Conservation (phyloP, 352 stramenopile genomes). For the Pythium apleroticum region DNA sequence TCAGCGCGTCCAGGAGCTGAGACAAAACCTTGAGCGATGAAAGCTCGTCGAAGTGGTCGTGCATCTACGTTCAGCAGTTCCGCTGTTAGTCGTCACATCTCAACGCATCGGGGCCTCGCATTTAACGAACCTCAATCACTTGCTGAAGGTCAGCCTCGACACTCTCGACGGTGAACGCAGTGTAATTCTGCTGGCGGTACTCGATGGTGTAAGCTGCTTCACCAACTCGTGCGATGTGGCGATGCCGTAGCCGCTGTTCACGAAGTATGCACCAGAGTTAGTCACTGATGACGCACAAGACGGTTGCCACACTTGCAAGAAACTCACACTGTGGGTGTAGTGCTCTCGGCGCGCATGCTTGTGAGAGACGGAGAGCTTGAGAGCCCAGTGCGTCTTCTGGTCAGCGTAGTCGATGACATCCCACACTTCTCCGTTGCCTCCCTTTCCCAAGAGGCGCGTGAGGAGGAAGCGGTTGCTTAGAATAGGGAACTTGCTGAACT, state of each 20-base stretch:
- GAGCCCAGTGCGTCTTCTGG: slow-evolving; percentile 52
- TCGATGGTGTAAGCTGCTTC: slow-evolving; percentile 58
- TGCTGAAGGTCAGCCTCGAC: slow-evolving; percentile 74
- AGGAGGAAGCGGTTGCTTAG: slow-evolving; percentile 70
- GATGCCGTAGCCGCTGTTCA: slow-evolving; percentile 59
- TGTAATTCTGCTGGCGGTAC: slow-evolving; percentile 71
- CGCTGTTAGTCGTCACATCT: not conserved
- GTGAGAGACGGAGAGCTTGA: slow-evolving; percentile 76
- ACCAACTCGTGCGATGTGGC: slow-evolving; percentile 66
- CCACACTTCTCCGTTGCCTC: slow-evolving; percentile 81
- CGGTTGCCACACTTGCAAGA: not conserved
- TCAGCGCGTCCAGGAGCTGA: slow-evolving; percentile 62
- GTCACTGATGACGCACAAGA: not conserved
- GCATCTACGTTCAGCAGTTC: slow-evolving; percentile 37
- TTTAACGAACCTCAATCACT: slow-evolving; percentile 63
- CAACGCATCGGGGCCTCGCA: too few species aligned
- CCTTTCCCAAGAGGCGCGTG: slow-evolving; percentile 63
- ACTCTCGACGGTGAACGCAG: slow-evolving; percentile 72
- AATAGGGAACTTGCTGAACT: slow-evolving; percentile 73
- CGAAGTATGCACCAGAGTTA: not conserved
- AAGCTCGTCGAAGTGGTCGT: slow-evolving; percentile 56
- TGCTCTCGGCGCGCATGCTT: slow-evolving; percentile 70
- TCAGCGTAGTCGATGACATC: slow-evolving; percentile 77
- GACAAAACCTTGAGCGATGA: slow-evolving; percentile 62
- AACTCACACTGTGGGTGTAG: slow-evolving; percentile 67